Percentiles rank a stretch among this genome's conserved stretches.
Conservation (phyloP, 306 rosid genomes). For the Lupinus albus region DNA sequence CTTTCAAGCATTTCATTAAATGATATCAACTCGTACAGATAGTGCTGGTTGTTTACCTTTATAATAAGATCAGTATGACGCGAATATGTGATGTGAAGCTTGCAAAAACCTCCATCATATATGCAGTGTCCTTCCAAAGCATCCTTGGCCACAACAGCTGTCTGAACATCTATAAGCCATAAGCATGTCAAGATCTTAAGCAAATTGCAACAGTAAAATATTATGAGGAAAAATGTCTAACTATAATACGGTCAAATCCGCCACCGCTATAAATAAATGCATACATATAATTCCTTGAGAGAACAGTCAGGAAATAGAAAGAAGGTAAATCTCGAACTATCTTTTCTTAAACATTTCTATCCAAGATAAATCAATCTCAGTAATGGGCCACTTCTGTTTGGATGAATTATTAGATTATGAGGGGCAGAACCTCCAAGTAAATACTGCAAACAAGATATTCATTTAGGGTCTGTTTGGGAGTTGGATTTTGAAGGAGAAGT, state of each 20-base stretch:
- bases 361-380: slow-evolving; percentile 18
- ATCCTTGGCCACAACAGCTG: slow-evolving; percentile 91
- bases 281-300: neutral
- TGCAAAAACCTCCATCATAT: slow-evolving; percentile 98
- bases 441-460: slow-evolving; percentile 15
- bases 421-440: slow-evolving; percentile 2
- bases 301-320: slow-evolving; percentile 3
- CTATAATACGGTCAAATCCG: slow-evolving; percentile 9
- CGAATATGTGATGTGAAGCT: slow-evolving; percentile 92
- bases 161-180: slow-evolving; percentile 69
- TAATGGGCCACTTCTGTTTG: neutral
- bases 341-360: neutral
- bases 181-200: slow-evolving; percentile 30
- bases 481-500: no score
- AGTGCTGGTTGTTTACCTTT: slow-evolving; percentile 56
- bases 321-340: no score
- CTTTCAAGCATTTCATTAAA: no score
- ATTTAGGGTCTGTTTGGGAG: neutral
- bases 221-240: slow-evolving; percentile 21
- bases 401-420: slow-evolving; percentile 13
- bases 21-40: neutral
- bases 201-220: neutral
- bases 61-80: slow-evolving; percentile 98
- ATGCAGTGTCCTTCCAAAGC: slow-evolving; percentile 98
- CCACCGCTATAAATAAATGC: slow-evolving; percentile 29